phyloP scores from a whole-genome alignment of 257 asterid species.

The Solanum ossicruentum region DNA sequence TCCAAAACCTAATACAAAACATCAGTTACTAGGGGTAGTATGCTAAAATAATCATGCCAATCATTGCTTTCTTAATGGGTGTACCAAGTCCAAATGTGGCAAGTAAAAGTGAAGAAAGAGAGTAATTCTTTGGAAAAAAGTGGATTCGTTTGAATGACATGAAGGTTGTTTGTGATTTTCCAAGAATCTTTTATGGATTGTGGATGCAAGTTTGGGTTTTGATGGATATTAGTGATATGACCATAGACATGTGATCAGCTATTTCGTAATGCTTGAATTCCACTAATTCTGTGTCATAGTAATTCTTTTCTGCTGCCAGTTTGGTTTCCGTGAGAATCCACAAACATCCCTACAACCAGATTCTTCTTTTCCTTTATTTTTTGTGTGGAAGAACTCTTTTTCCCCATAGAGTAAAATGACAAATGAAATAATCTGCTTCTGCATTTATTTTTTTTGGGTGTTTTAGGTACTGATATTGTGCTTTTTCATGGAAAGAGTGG shows the following conservation, averaged over 20 bases:
- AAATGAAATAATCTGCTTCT: background rate
- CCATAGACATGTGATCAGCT: background rate
- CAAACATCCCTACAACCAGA: background rate
- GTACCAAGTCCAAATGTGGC: too few relatives aligned
- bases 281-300: background rate
- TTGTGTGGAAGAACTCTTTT: background rate
- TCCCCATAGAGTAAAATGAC: background rate
- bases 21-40: too few relatives aligned
- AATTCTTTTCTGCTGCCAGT: background rate
- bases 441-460: background rate
- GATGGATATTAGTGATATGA: background rate
- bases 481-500: conserved; percentile 94
- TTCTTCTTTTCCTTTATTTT: background rate
- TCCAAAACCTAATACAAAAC: too few relatives aligned
- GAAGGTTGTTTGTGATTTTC: background rate
- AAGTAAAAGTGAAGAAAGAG: too few relatives aligned
- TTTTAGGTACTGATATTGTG: conserved; percentile 76
- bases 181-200: background rate
- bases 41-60: too few relatives aligned
- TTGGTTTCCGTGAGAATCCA: background rate
- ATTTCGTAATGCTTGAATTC: background rate
- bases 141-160: background rate
- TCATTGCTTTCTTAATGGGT: too few relatives aligned
- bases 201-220: background rate
- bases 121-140: background rate